Evolutionary conservation across 129 eudicot genomes (phyloP), one percentile per base, ranked within the genome.

Genomic region (Lactuca saligna): DNA sequence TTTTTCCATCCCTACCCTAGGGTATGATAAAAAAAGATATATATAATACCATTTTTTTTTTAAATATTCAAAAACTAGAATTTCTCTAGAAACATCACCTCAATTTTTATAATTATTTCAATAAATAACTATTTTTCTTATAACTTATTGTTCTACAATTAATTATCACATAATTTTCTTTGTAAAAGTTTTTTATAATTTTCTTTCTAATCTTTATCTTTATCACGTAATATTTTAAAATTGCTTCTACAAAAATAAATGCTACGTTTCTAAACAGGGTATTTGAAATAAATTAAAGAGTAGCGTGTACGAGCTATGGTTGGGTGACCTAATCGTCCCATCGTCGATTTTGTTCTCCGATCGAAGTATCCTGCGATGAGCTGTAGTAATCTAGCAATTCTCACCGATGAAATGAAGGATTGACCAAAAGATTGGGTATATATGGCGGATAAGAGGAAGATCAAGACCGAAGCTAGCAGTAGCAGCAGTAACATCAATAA

Each of bases 381-480:
- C 56, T 46, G 44, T 42, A 2, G 46, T 4, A 33, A 12, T 61
- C 68, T 15, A 12, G 5, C 35, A 61, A 42, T 57, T 32, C 6
- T 8, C 12, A 8, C 50, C 16, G 14, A 60, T 33, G 60, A 37
- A 72, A 61, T 72, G 78, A 75, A 75, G 31, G 60, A 34, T 35
- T 75, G 69, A 75, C 46, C 41, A 29, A 62, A 14, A 33, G 42
- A 78, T 38, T 61, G 38, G 63, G 48, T 63, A 48, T 8, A 53
- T 58, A 80, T 81, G 90, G 84, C 86, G 75, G 86, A 78, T 48
- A 79, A 72, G 84, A 81, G 71, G 86, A 88, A 81, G 85, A 87
- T 77, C 82, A 77, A 57, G 78, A 88, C 73, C 84, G 90, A 86
- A 82, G 97, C 93, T 9, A 90, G 86, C 69, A 80, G 83, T 25